Evolutionary conservation across 495 filamentous ascomycete genomes (phyloP), one percentile per base, ranked within the genome.

Genomic region (Penicillium turbatum): DNA sequence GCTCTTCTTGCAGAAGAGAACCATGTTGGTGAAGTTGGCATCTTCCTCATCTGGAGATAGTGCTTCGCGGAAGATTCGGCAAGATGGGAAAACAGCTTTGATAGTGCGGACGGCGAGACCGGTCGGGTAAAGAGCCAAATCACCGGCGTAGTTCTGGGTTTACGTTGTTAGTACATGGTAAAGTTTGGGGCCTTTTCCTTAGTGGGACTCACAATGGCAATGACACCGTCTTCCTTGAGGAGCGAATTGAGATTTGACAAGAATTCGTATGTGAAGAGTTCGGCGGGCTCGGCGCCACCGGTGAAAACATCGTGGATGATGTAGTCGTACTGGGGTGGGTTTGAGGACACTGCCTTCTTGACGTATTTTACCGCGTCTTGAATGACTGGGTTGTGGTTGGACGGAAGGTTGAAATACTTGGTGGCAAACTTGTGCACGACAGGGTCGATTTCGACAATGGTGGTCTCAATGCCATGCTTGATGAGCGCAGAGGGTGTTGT

Each of bases 281-380:
- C 74, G 13, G 90, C 79, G 2, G 93, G 93, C 64, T 97, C 93
- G 2, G 90, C 90, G 50, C 92, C 93, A 13, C 93, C 93, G 0
- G 93, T 98, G 73, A 98, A 98, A n/a, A 98, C 93, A 61, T 98
- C 93, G 60, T 98, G 93, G 54, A 98, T 76, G 63, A 98, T 91
- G 74, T 95, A 97, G 67, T 96, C 86, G 63, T 86, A 97, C 36
- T 78, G 74, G 13, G 78, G 66, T 30, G 72, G 63, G 3, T 65
- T 55, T 1, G 73, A 70, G 3, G 75, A 63, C 12, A 73, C 65
- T n/a, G 79, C 72, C 4, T 67, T 68, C 35, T 76, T 62, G 12
- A 91, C 88, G 70, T 90, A 96, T 21, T 72, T 69, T 7, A 89
- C 80, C 0, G 92, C 93, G 60, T 98, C 87, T 53, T 87, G 81